Evolutionary conservation across 805 yeast genomes (phyloP), one percentile per base, ranked within the genome.

Genomic region (Torulaspora delbrueckii): DNA sequence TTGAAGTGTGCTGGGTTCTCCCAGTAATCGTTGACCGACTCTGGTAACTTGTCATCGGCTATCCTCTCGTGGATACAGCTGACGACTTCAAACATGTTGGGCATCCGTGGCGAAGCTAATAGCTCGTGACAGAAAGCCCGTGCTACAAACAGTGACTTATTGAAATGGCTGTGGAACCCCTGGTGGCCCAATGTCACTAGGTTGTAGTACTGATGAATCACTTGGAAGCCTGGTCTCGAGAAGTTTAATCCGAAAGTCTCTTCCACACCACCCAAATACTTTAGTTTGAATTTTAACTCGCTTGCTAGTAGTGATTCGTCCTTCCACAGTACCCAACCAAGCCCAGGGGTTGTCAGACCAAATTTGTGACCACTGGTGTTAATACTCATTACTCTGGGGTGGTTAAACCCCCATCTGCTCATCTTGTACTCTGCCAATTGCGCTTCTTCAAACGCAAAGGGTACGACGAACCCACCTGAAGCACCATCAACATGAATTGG

Each of bases 401-500:
- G 62, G 50, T 81, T 70, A 69, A 89, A 90, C 65, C 88, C 96
- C 96, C 96, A 89, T 10, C 53, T 44, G 22, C 41, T 45, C 33
- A 60, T 42, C 10, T 52, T 50, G 37, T 34, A 45, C 12, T 37
- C 37, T 8, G 43, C 43, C 54, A 62, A 50, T 55, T 73, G 76
- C 51, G 81, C 72, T 13, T 83, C 77, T 3, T 95, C 95, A 61
- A 75, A 83, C 24, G 79, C 66, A 59, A 89, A 85, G 14, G 97
- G 96, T 2, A 96, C 96, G 35, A 89, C 76, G 61, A 89, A 79
- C 1, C 84, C 97, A 47, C 96, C 96, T 16, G 88, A 79, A 2
- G 96, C 96, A 54, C 93, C 97, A 64, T 89, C 97, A 23, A 90
- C 93, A 62, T 89, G 97, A 59, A 89, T 87, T 37, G 93, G 88